Percentiles rank a stretch among this genome's conserved stretches.
These are phyloP conservation scores for Coemansia sp. DNA, from an alignment of 192 early-diverging fungal species.

Conservation along the genomic window DNA sequence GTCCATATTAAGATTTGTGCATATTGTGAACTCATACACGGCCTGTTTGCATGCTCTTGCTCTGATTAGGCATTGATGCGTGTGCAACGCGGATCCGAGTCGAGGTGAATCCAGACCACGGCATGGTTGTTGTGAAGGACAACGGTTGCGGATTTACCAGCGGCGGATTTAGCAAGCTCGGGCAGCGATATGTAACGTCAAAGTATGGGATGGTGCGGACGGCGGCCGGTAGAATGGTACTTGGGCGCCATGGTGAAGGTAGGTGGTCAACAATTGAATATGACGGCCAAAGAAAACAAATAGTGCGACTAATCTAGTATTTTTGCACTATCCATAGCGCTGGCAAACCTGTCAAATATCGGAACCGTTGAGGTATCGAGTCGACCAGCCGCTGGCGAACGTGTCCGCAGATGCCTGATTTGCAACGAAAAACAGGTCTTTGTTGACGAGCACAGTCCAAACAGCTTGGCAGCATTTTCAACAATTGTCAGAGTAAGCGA, in stretches of 20 bases:
- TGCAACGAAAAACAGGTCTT: conserved; percentile 15
- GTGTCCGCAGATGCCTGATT: conserved; percentile 10
- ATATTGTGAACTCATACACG: no score
- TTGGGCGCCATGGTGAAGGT: conserved; percentile 39
- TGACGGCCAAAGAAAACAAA: no score
- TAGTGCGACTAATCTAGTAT: no score
- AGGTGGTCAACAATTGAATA: no score
- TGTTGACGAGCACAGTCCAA: not conserved
- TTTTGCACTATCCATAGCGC: conserved; percentile 8
- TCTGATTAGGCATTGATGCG: conserved; percentile 35
- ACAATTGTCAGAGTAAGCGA: conserved; percentile 22
- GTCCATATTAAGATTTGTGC: no score
- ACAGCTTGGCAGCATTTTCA: not conserved
- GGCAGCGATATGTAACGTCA: conserved; percentile 25
- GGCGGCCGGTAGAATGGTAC: not conserved
- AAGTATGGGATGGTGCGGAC: conserved; percentile 3
- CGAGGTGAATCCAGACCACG: conserved; percentile 15
- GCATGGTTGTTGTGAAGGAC: conserved; percentile 17
- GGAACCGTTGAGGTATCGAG: conserved; percentile 25
- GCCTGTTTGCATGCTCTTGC: no score
- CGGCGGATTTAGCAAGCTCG: conserved; percentile 10
- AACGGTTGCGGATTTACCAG: conserved; percentile 29
- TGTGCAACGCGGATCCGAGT: conserved; percentile 25
- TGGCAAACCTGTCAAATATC: conserved; percentile 42
- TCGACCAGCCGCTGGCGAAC: not conserved